Base-by-base conservation (phyloP, 106 monocot genomes). In the Dendrobium officinale region DNA sequence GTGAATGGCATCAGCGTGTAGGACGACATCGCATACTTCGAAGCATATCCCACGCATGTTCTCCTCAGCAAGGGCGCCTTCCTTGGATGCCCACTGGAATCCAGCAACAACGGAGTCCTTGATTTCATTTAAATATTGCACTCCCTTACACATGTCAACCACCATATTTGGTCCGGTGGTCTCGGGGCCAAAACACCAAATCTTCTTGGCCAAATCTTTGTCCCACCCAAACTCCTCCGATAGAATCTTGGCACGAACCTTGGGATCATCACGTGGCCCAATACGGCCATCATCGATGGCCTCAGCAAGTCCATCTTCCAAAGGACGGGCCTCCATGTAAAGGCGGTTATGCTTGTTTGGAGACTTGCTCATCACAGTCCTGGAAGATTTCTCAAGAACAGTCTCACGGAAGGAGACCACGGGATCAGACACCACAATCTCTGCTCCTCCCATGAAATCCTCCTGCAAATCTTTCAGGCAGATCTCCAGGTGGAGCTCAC, bases 171-270 rank as follows among this genome's bases (percentile, higher is more conserved):
- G 87, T 15, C 87, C 88, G 0, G 84, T 88, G 20, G 88, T 88
- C 80, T 88, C 88, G 26, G 88, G 88, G 0, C 88, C 88, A 73
- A 88, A 88, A 72, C 84, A 84, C 88, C 88, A 88, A 9, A 88
- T 88, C 73, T 88, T 88, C 80, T 85, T 88, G 1, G 88, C 88
- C 17, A 88, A 77, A 59, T 85, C 88, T 77, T 88, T 88, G 79
- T 88, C 88, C 88, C 88, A 88, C 0, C 82, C 82, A 72, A 88
- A 88, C 67, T 88, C 88, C 72, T 88, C 85, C 0, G 88, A 79
- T 0, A 88, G 82, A 42, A 88, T 82, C 82, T 85, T 82, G 0
- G 84, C 29, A 0, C 88, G 84, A 40, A 61, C 82, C 72, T 88
- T 88, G 18, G 84, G 84, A 54, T 85, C 88, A 58, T 88, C 87